Evolutionary conservation across 2,329 filamentous ascomycete species (phyloP), one percentile per base, ranked within the genome.

Genomic region (Colletotrichum spaethianum): DNA sequence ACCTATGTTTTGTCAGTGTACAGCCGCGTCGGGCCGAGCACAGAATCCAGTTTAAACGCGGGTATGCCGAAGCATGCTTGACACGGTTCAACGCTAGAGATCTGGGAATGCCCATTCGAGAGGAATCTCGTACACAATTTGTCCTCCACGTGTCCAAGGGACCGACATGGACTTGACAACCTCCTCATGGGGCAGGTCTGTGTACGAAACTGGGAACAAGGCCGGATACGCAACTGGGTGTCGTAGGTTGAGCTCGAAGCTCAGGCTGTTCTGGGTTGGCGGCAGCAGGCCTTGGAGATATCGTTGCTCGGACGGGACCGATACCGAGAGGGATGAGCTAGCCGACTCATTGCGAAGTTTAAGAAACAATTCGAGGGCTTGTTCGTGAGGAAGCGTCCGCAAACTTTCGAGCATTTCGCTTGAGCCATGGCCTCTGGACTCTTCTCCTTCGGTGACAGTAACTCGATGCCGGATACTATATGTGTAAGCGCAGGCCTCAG

Each of bases 391-490:
- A 18, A 69, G 52, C 16, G 57, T 68, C 23, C 60, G 42, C n/a
- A 69, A 14, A 11, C 53, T 63, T 7, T 68, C 69, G 18, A 69
- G 33, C 12, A 69, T 56, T 16, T 69, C 63, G 23, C 11, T 50
- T 4, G 69, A 53, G 4, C 42, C 40, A 26, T 23, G 28, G 11
- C 60, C 1, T 40, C 23, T 23, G 0, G 31, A 33, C 4, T 61
- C 38, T 23, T 59, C 64, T 16, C 59, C 57, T 2, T 72, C 69
- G 18, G 64, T 26, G 33, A 69, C 42, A 1, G 65, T 69, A 2
- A 72, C 59, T 2, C 33, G 42, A 11, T 69, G 69, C 3, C 52
- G 26, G 20, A 70, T 55, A 18, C 55, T 70, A 20, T 70, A 70
- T 26, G 67, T 70, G 31, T 70, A 70, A 20, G 63, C 20, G 40